phyloP scores from a whole-genome alignment of 2,329 filamentous ascomycete genomes.

The Fusarium citri region DNA sequence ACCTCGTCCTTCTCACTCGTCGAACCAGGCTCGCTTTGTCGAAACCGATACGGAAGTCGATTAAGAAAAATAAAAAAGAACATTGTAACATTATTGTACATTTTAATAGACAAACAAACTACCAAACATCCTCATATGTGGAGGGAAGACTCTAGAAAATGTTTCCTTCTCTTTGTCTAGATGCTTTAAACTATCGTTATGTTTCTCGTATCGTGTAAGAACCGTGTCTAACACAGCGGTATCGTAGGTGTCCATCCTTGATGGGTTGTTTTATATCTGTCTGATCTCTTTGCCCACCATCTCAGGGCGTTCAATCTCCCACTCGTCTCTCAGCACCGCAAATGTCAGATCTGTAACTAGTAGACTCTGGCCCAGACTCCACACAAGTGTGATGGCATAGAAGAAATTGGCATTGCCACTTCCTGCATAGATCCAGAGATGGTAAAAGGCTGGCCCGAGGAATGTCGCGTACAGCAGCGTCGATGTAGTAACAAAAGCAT shows the following conservation, averaged over 20 bases:
- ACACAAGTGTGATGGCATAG: constrained; percentile 98
- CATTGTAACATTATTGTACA: constrained; percentile 39
- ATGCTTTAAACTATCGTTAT: constrained; percentile 21
- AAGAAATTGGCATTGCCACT: constrained; percentile 99
- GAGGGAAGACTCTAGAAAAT: constrained; percentile 23
- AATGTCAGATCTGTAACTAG: constrained; percentile 90
- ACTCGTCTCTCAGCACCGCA: constrained; percentile 89
- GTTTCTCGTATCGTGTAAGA: neutral
- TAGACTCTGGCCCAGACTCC: constrained; percentile 90
- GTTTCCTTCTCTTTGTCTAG: constrained; percentile 26
- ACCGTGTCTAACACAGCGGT: neutral
- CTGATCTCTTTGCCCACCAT: constrained; percentile 88
- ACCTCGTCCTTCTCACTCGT: constrained; percentile 14
- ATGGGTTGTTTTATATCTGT: constrained; percentile 72
- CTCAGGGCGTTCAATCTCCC: constrained; percentile 91
- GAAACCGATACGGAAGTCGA: constrained; percentile 54
- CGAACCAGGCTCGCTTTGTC: constrained; percentile 47
- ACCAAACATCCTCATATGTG: neutral
- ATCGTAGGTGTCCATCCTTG: constrained; percentile 1
- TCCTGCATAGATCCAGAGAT: constrained; percentile 97
- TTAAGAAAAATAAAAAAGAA: constrained; percentile 32
- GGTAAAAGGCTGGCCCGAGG: constrained; percentile 93
- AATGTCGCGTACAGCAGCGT: constrained; percentile 89
- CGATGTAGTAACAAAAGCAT: constrained; percentile 86
- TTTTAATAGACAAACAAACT: constrained; percentile 25